phyloP scores from a whole-genome alignment of 2,329 filamentous ascomycete genomes.

The Hypoxylon sp. region DNA sequence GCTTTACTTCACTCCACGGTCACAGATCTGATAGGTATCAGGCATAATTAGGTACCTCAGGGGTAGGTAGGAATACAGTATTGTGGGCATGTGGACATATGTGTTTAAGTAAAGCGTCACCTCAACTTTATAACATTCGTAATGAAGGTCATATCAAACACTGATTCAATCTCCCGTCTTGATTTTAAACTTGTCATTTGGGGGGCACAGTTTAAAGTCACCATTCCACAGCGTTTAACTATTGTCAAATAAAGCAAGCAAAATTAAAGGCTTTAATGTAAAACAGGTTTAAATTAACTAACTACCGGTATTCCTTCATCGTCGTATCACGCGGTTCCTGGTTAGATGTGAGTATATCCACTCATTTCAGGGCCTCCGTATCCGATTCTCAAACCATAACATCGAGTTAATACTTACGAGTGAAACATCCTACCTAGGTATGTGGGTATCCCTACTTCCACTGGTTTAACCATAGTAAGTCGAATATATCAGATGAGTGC shows the following conservation, averaged over 20 bases:
- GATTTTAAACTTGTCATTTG: background rate
- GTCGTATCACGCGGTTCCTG: background rate
- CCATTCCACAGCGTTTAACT: background rate
- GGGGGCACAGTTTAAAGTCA: background rate
- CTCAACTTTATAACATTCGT: background rate
- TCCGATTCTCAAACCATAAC: slow-evolving; percentile 1
- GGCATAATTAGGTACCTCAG: background rate
- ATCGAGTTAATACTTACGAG: slow-evolving; percentile 6
- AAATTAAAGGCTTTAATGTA: background rate
- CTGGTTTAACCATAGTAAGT: background rate
- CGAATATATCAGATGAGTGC: background rate
- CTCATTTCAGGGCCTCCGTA: background rate
- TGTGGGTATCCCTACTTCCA: background rate
- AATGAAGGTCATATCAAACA: background rate
- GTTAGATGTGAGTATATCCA: slow-evolving; percentile 2
- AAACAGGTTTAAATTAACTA: slow-evolving; percentile 5
- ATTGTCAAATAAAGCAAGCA: background rate
- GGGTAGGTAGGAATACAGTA: background rate
- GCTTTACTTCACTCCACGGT: background rate
- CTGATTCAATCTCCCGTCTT: background rate
- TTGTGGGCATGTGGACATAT: background rate
- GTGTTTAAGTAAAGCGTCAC: background rate
- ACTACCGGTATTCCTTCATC: background rate
- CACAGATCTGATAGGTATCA: no score
- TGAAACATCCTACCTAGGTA: background rate